Base-by-base conservation (phyloP, 2,329 filamentous ascomycete species). In the Hypoxylon sp. region DNA sequence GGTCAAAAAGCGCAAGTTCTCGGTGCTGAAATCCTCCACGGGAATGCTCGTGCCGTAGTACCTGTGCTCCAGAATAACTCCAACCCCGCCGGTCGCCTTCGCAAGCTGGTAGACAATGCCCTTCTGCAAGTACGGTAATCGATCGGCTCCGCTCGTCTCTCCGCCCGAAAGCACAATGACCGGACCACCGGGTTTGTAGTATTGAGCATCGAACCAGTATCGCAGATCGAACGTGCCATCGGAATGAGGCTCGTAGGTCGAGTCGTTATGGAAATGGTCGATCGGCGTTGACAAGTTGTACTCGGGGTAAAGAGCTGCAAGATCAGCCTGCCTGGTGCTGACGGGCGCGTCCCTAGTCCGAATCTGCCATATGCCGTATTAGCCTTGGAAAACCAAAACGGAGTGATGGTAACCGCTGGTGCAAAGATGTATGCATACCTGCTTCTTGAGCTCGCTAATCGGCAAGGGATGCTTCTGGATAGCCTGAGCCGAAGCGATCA, bases 191-290 rank as follows among this genome's bases (percentile, higher is more conserved):
- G 83, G 77, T 70, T 87, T 81, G 76, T 96, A 96, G 76, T 90
- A 82, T 40, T 82, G 83, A 1, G 87, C 85, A 69, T 96, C 91
- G 66, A 94, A 92, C 88, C 88, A 96, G 77, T 95, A 96, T 9
- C 91, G 84, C 43, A 94, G 77, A 18, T 84, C 74, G 73, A 92
- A 96, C 1, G 76, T 83, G 21, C 73, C 87, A 64, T 88, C 78
- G 7, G 82, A 85, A 73, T 96, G 91, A 29, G 92, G 91, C 72
- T 88, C 89, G 70, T 96, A 96, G 45, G 80, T 78, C 2, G 86
- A 83, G 51, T 92, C 88, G 69, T 94, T 91, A 74, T 90, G 90
- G 76, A 95, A 96, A 70, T 95, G 90, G 73, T 96, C 91, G 27
- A 96, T 79, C 13, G 83, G 83, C 3, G 83, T 81, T 13, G 70